Conservation (phyloP, 257 asterid genomes). For the Plantago elongata region DNA sequence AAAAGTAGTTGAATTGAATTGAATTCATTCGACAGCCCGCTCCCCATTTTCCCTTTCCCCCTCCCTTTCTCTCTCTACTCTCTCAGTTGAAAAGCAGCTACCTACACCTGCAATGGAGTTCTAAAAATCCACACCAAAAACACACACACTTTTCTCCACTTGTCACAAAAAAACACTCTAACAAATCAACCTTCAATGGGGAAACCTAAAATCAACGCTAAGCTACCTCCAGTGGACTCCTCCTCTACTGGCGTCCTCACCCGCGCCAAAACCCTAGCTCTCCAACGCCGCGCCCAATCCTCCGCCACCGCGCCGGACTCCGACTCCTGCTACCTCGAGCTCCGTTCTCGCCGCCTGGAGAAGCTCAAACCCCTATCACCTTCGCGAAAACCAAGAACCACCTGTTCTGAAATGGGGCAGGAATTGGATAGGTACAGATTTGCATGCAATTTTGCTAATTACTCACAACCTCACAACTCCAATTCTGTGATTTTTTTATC, state of each 20-base stretch:
- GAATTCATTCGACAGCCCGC: neutral
- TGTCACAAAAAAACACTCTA: neutral
- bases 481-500: no score
- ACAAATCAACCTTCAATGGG: slow-evolving; percentile 14
- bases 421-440: neutral
- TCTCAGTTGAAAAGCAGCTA: neutral
- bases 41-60: slow-evolving; percentile 7
- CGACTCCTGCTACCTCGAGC: slow-evolving; percentile 44
- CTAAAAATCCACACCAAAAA: slow-evolving; percentile 47
- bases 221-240: slow-evolving; percentile 52
- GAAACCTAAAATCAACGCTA: slow-evolving; percentile 41
- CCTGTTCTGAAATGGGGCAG: neutral
- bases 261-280: slow-evolving; percentile 72
- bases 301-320: slow-evolving; percentile 7
- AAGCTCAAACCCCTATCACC: slow-evolving; percentile 15
- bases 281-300: slow-evolving; percentile 43
- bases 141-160: slow-evolving; percentile 7
- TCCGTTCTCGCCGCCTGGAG: slow-evolving; percentile 60
- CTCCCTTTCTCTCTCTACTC: slow-evolving; percentile 7
- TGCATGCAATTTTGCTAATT: neutral
- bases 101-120: neutral
- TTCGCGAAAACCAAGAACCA: slow-evolving; percentile 17
- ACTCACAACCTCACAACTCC: no score
- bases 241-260: slow-evolving; percentile 64
- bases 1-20: slow-evolving; percentile 7